Evolutionary conservation across 1,284 basidiomycete species (phyloP).

Genomic region (Phylloporus gajari): DNA sequence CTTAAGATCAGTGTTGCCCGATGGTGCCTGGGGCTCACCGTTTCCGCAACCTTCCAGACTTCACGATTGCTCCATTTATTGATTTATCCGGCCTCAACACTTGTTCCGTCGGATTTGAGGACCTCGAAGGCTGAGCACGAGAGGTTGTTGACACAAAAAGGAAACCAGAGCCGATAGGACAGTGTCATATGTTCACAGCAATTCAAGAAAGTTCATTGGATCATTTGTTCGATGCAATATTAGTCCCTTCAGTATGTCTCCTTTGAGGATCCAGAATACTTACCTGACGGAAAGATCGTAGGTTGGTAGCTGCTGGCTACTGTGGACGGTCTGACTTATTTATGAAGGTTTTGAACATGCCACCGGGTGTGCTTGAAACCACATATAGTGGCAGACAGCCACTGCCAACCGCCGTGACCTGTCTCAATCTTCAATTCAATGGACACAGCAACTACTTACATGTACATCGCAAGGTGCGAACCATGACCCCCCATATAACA

Average conservation of each 20-base stretch:
- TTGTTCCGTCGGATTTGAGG: constrained; percentile 5
- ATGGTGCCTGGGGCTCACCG: background rate
- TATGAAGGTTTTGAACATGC: too few relatives aligned
- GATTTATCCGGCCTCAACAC: constrained; percentile 22
- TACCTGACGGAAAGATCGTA: too few relatives aligned
- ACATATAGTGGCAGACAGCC: too few relatives aligned
- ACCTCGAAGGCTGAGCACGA: constrained; percentile 31
- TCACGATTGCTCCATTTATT: constrained; percentile 19
- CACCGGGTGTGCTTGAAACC: too few relatives aligned
- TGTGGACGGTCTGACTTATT: too few relatives aligned
- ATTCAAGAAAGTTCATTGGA: constrained; percentile 11
- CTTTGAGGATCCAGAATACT: background rate
- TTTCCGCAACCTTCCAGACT: background rate
- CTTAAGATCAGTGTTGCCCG: background rate
- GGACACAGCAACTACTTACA: too few relatives aligned
- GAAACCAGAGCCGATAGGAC: background rate
- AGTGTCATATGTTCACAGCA: constrained; percentile 12
- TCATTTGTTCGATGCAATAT: constrained; percentile 5
- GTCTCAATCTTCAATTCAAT: too few relatives aligned
- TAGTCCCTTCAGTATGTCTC: background rate
- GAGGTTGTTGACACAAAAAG: constrained; percentile 19
- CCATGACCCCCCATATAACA: too few relatives aligned
- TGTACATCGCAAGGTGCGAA: too few relatives aligned
- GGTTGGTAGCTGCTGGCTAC: too few relatives aligned
- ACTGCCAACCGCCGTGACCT: too few relatives aligned